Conservation (phyloP, 75 land plant species). For the Adiantum capillusveneris region DNA sequence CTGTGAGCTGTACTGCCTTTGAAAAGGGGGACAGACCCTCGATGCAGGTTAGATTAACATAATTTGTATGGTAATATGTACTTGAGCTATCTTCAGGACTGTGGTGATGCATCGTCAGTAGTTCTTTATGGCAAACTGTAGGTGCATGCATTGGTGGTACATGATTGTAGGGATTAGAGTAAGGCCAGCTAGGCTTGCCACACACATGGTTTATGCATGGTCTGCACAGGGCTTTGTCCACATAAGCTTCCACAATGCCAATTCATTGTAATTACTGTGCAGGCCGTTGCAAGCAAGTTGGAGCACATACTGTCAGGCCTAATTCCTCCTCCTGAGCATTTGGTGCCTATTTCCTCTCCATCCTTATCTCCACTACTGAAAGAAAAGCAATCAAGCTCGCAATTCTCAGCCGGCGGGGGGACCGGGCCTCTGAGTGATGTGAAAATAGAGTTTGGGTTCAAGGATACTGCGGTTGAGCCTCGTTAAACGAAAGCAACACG, state of each 20-base stretch:
- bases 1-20: constrained; percentile 22
- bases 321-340: constrained; percentile 3
- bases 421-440: too few species aligned
- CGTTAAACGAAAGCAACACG: too few species aligned
- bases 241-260: background rate
- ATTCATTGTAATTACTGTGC: background rate
- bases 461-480: too few species aligned
- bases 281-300: background rate
- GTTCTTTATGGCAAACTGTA: background rate
- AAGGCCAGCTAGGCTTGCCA: too few species aligned
- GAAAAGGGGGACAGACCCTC: constrained; percentile 25
- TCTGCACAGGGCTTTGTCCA: background rate
- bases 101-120: background rate
- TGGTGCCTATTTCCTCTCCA: background rate
- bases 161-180: background rate
- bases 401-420: too few species aligned
- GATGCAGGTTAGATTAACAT: constrained; percentile 21
- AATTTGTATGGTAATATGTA: background rate
- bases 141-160: background rate
- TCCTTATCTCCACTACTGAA: background rate
- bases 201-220: too few species aligned
- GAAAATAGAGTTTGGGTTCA: too few species aligned
- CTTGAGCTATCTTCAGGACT: background rate
- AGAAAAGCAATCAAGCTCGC: too few species aligned
- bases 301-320: background rate